These are phyloP conservation scores for Monosporascus sp. DNA, from an alignment of 2,329 filamentous ascomycete species.

Conservation along the genomic window DNA sequence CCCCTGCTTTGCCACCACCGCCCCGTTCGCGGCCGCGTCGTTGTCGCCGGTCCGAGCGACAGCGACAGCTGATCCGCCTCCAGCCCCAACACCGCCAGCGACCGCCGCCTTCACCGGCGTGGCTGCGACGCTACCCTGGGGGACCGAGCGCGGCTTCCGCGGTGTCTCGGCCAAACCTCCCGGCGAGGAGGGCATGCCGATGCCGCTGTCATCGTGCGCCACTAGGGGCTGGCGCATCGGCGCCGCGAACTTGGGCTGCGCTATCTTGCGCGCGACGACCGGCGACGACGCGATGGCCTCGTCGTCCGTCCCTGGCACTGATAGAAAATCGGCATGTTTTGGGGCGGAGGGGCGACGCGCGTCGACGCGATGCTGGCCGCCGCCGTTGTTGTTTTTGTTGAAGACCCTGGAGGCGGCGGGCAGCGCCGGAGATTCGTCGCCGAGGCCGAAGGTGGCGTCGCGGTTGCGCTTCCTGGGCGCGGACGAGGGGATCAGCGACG, in stretches of 20 bases:
- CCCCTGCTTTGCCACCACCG: not conserved
- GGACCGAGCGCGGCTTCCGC: conserved; percentile 22
- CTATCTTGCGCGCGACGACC: conserved; percentile 17
- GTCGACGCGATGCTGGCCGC: conserved; percentile 7
- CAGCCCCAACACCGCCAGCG: not conserved
- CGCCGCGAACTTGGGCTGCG: conserved; percentile 13
- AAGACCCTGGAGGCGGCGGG: conserved; percentile 14
- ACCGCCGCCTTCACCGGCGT: conserved; percentile 8
- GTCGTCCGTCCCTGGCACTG: conserved; percentile 17
- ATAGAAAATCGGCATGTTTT: conserved; percentile 12
- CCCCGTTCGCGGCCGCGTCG: not conserved
- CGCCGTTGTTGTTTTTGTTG: too few species aligned
- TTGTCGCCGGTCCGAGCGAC: not conserved
- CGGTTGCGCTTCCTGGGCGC: conserved; percentile 27
- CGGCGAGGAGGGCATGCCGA: conserved; percentile 26
- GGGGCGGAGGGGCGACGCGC: conserved; percentile 12
- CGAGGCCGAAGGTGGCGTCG: conserved; percentile 26
- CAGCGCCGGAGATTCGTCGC: conserved; percentile 24
- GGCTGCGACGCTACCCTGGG: not conserved
- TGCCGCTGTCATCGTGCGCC: conserved; percentile 22
- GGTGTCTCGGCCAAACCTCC: conserved; percentile 30
- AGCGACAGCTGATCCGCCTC: conserved; percentile 1
- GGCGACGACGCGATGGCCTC: conserved; percentile 26
- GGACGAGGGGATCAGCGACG: conserved; percentile 37
- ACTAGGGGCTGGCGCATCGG: conserved; percentile 4